Evolutionary conservation across 169 alveolate genomes (phyloP).

Genomic region (Cyclospora cayetanensis): DNA sequence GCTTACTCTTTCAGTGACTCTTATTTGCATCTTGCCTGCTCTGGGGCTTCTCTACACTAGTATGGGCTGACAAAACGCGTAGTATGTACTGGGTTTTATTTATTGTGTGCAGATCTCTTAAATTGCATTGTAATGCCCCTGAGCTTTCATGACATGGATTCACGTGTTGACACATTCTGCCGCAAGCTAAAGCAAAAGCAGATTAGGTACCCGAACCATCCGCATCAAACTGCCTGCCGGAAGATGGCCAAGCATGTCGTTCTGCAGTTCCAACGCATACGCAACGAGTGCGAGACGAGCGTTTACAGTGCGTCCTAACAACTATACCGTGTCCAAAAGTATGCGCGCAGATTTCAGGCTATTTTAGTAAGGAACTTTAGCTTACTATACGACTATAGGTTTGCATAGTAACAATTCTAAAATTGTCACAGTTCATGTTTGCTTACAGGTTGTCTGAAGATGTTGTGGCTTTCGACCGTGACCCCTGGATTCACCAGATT

Average conservation of each 20-base stretch:
- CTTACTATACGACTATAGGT: no score
- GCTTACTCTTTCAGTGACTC: neutral
- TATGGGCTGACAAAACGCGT: no score
- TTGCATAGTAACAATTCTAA: neutral
- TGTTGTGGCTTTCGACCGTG: constrained; percentile 31
- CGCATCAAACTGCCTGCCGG: constrained; percentile 31
- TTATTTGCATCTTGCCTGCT: neutral
- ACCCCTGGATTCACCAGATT: constrained; percentile 3
- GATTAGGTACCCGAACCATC: constrained; percentile 18
- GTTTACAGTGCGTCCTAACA: constrained; percentile 12
- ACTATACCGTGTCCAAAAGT: neutral
- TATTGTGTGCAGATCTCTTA: neutral
- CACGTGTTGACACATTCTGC: neutral
- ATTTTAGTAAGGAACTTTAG: no score
- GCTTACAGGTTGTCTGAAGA: constrained; percentile 26
- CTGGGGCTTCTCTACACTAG: neutral
- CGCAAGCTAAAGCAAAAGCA: neutral
- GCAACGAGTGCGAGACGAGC: neutral
- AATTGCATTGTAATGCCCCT: constrained; percentile 37
- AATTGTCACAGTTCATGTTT: neutral
- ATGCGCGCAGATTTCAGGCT: no score
- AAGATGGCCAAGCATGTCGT: constrained; percentile 12
- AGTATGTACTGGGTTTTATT: no score
- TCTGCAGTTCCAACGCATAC: constrained; percentile 5
- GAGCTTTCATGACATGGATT: constrained; percentile 45